Base-by-base conservation (phyloP, 2,329 filamentous ascomycete genomes). In the Penicillium glabrum region DNA sequence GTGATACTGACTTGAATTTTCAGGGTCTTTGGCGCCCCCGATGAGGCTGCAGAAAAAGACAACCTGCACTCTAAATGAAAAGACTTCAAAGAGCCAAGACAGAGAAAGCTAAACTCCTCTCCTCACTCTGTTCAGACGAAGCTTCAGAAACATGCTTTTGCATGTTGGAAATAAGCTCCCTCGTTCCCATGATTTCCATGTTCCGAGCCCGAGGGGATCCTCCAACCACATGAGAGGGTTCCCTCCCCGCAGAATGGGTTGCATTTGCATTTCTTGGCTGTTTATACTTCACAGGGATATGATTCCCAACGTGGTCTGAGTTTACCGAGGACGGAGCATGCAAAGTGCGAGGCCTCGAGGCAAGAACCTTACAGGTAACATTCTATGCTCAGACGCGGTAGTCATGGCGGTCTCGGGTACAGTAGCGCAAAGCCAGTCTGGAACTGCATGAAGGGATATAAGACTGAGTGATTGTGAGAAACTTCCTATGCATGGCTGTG, bases 131-230 rank as follows among this genome's bases (percentile, higher is more conserved):
- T 26, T 26, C 11, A 37, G 14, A 1, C n/a, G 16, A n/a, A n/a
- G 33, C 33, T 37, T 37, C 7, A 37, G 16, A 37, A 37, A 37
- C 33, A 37, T 26, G 26, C 26, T 8, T 8, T n/a, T 37, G 16
- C 33, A 37, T 10, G n/a, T 19, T 27, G 16, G 16, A 6, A 8
- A 46, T 74, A 46, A 27, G 45, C 45, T 31, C 45, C n/a, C 16
- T 21, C n/a, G 13, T 14, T 35, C 19, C 16, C 10, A 21, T 9
- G 29, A 33, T 48, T 37, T 48, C 47, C 19, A n/a, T 49, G 31
- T 31, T 47, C 26, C 29, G 13, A 26, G 26, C 26, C 29, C 46
- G 23, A 9, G 19, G 24, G 14, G 43, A 45, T 45, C 43, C 6
- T 6, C 16, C 33, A 37, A 16, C 33, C 33, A 37, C 33, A 37